A percentile compares a stretch with the other conserved stretches of the same genome.
Evolutionary conservation across 1,139 yeast species (phyloP).

Genomic region (Blastobotrys ciferrii): DNA sequence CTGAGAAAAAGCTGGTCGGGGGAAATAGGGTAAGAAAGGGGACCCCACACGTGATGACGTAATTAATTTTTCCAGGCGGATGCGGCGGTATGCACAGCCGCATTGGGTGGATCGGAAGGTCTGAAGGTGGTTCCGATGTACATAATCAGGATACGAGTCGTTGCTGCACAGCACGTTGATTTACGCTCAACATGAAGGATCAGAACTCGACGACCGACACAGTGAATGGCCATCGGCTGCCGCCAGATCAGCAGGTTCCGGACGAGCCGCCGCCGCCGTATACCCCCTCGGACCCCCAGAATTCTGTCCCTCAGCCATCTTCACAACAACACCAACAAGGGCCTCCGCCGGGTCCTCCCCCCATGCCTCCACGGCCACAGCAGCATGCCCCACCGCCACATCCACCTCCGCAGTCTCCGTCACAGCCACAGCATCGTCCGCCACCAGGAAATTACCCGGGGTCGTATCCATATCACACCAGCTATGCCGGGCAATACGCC

Average conservation of each 20-base stretch:
- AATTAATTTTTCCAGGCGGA: too few species aligned
- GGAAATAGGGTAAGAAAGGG: too few species aligned
- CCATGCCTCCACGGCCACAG: conserved; percentile 19
- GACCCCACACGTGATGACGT: too few species aligned
- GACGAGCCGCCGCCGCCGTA: conserved; percentile 32
- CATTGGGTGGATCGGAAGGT: too few species aligned
- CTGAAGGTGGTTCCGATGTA: too few species aligned
- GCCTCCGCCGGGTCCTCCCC: not conserved
- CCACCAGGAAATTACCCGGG: conserved; percentile 5
- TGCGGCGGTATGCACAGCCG: too few species aligned
- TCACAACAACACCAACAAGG: not conserved
- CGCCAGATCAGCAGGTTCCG: conserved; percentile 24
- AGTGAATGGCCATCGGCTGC: conserved; percentile 11
- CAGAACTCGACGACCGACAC: not conserved
- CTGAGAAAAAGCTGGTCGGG: too few species aligned
- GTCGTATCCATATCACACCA: not conserved
- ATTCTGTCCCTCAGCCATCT: conserved; percentile 3
- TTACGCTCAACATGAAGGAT: too few species aligned
- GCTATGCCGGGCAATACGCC: not conserved
- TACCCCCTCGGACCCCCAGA: conserved; percentile 18
- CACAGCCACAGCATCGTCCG: conserved; percentile 9
- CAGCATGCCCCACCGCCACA: conserved; percentile 21
- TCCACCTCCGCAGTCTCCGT: conserved; percentile 10
- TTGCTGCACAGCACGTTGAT: too few species aligned
- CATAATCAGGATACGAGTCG: too few species aligned